These are phyloP conservation scores for Acacia confusa DNA, from an alignment of 306 rosid species.

Conservation along the genomic window DNA sequence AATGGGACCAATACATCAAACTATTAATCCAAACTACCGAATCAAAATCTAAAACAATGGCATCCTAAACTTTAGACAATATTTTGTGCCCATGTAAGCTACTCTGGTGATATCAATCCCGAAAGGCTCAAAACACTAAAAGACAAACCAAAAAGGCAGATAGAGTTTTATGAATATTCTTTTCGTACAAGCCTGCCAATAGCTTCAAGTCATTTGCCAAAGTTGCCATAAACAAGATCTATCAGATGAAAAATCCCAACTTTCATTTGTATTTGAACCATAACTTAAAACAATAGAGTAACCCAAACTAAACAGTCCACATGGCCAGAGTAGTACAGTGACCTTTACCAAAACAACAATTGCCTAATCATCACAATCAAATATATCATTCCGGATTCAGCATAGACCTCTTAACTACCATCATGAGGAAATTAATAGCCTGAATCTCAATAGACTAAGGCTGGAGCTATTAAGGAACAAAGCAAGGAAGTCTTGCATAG, in stretches of 20 bases:
- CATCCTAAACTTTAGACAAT: neutral
- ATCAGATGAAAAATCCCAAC: neutral
- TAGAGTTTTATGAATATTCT: neutral
- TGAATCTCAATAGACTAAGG: neutral
- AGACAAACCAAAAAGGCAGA: neutral
- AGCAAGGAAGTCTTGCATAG: neutral
- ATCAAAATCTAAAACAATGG: neutral
- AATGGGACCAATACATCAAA: neutral
- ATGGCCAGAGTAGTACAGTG: neutral
- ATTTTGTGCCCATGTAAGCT: neutral
- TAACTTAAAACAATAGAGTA: neutral
- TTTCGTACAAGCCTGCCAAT: neutral
- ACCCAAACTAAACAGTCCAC: neutral
- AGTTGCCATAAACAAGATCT: constrained; percentile 2
- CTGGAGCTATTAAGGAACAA: neutral
- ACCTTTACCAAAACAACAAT: constrained; percentile 13
- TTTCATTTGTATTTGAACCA: neutral
- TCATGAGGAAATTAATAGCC: neutral
- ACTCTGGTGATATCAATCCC: neutral
- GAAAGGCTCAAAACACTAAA: neutral
- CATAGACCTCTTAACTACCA: constrained; percentile 11
- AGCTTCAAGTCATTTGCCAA: neutral
- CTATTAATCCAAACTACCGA: neutral
- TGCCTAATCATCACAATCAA: neutral
- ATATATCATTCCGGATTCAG: constrained; percentile 1